A percentile compares a stretch with the other conserved stretches of the same genome.
phyloP scores from a whole-genome alignment of 2,329 filamentous ascomycete genomes.

The Pestalotiopsis sp. region DNA sequence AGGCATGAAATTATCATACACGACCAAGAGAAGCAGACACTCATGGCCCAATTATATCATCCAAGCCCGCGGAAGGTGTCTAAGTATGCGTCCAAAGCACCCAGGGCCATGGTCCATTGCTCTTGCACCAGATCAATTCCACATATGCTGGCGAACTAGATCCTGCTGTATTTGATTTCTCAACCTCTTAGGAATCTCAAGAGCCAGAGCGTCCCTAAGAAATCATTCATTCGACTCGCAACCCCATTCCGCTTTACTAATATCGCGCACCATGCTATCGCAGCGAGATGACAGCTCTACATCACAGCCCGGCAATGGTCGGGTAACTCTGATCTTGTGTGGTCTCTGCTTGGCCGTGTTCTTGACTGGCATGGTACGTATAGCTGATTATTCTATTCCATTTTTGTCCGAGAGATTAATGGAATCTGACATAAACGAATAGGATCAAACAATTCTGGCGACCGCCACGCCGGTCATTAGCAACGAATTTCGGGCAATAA shows the following conservation, averaged over 20 bases:
- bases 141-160: too few species aligned
- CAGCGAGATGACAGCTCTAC: neutral
- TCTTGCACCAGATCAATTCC: too few species aligned
- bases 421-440: neutral
- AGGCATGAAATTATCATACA: neutral
- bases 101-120: too few species aligned
- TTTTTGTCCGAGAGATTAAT: neutral
- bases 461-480: constrained; percentile 4
- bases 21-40: neutral
- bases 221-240: neutral
- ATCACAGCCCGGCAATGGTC: neutral
- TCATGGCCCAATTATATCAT: neutral
- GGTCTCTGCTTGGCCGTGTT: neutral
- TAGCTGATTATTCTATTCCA: neutral
- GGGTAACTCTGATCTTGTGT: neutral
- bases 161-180: too few species aligned
- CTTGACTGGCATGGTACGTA: neutral
- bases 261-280: neutral
- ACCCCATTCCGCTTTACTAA: neutral
- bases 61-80: neutral
- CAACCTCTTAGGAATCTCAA: too few species aligned
- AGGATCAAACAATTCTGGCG: constrained; percentile 7
- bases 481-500: constrained; percentile 2
- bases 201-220: too few species aligned
- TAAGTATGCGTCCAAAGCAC: too few species aligned